phyloP scores from a whole-genome alignment of 495 filamentous ascomycete genomes.

The Penicillium paxilli region DNA sequence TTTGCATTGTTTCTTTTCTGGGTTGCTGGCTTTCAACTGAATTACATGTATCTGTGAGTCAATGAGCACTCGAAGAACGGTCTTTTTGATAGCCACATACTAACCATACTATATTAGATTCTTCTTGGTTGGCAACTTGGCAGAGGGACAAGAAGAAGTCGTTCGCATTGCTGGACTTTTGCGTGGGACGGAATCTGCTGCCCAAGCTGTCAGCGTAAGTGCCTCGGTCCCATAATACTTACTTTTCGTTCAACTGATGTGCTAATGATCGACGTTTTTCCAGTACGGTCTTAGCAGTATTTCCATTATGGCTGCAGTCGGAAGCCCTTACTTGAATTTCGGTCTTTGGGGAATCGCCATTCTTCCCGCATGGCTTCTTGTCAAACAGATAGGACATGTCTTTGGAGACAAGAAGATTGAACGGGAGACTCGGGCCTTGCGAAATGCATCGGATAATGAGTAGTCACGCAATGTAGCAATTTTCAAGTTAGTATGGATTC shows the following conservation, averaged over 20 bases:
- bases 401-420: constrained; percentile 38
- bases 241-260: neutral
- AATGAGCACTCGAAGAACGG: too few species aligned
- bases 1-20: constrained; percentile 61
- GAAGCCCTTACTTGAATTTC: constrained; percentile 63
- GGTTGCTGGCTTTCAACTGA: constrained; percentile 60
- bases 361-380: constrained; percentile 58
- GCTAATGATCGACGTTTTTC: constrained; percentile 5
- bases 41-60: constrained; percentile 61
- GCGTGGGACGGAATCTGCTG: constrained; percentile 61
- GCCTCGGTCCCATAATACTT: neutral
- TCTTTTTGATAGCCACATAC: neutral
- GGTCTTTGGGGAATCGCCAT: constrained; percentile 58
- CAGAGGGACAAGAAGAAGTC: constrained; percentile 54
- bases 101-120: constrained; percentile 44
- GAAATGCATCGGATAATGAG: constrained; percentile 11
- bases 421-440: constrained; percentile 24
- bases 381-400: constrained; percentile 49
- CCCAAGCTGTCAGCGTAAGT: constrained; percentile 57
- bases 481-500: too few species aligned
- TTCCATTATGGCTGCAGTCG: constrained; percentile 57
- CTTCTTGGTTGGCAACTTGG: constrained; percentile 61
- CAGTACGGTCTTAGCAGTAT: constrained; percentile 58
- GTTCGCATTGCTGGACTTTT: constrained; percentile 62
- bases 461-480: too few species aligned